Percentiles rank a stretch among this genome's conserved stretches.
phyloP scores from a whole-genome alignment of 257 asterid genomes.

The Marsdenia floribunda region DNA sequence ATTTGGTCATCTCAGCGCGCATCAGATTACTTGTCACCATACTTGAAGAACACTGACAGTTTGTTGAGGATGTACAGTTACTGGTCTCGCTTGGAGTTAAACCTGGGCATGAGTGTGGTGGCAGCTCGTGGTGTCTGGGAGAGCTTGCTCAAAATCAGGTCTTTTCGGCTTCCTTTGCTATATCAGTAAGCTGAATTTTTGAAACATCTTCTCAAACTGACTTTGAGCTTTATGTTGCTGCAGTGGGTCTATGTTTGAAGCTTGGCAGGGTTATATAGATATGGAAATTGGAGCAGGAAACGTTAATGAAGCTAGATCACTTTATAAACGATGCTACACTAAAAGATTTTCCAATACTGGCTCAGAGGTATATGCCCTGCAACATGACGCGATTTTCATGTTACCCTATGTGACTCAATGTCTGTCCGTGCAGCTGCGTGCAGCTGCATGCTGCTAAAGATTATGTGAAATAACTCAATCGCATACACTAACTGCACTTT shows the following conservation, averaged over 20 bases:
- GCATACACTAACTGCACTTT: neutral
- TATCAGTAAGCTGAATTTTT: neutral
- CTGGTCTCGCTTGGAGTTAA: conserved; percentile 81
- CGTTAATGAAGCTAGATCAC: conserved; percentile 84
- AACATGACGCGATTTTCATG: neutral
- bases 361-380: conserved; percentile 66
- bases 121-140: conserved; percentile 99
- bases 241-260: conserved; percentile 90
- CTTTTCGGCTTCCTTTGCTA: neutral
- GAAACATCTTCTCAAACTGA: conserved; percentile 7
- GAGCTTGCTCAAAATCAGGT: conserved; percentile 81
- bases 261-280: conserved; percentile 74
- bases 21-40: conserved; percentile 72
- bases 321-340: conserved; percentile 83
- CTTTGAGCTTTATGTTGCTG: conserved; percentile 17
- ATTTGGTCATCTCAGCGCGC: conserved; percentile 55
- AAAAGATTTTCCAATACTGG: conserved; percentile 82
- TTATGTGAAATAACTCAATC: neutral
- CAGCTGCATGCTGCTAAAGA: neutral
- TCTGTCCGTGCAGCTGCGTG: neutral
- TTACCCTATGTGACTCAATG: neutral
- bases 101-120: conserved; percentile 61
- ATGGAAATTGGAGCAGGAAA: conserved; percentile 77
- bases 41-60: conserved; percentile 55
- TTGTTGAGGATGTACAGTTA: conserved; percentile 59